These are phyloP conservation scores for Chlorella sorokiniana DNA, from an alignment of 139 green algal species.

Conservation along the genomic window DNA sequence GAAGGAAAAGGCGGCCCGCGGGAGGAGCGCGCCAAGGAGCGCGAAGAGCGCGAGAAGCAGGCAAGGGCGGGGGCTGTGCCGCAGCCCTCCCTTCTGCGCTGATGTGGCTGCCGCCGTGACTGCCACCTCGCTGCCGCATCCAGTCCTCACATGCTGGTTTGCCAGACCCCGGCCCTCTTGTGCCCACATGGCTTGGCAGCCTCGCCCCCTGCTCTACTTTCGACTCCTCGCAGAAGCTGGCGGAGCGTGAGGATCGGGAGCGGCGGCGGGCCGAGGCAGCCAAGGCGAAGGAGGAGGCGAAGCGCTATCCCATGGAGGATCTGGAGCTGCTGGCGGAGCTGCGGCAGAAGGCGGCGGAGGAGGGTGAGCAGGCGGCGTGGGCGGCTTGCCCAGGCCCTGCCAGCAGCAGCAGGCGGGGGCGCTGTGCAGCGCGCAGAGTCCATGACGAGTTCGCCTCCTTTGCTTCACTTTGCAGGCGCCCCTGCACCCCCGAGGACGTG, in stretches of 20 bases:
- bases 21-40: conserved; percentile 26
- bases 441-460: neutral
- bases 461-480: conserved; percentile 10
- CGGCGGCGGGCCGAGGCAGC: conserved; percentile 21
- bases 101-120: no score
- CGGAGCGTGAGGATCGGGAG: conserved; percentile 47
- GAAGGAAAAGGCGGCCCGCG: conserved; percentile 18
- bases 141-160: no score
- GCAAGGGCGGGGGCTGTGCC: neutral
- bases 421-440: no score
- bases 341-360: conserved; percentile 31
- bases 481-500: conserved; percentile 24
- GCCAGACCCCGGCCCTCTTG: no score
- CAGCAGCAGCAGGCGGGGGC: neutral
- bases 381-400: neutral
- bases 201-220: neutral
- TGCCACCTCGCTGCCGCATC: no score
- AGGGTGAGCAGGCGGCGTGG: conserved; percentile 23
- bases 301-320: conserved; percentile 57
- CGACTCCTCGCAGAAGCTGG: conserved; percentile 3
- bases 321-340: conserved; percentile 50
- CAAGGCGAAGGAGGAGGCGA: conserved; percentile 39
- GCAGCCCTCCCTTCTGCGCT: neutral
- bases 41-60: conserved; percentile 38
- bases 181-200: no score